These are phyloP conservation scores for Neoboletus magnificus DNA, from an alignment of 768 basidiomycete species.

Conservation along the genomic window DNA sequence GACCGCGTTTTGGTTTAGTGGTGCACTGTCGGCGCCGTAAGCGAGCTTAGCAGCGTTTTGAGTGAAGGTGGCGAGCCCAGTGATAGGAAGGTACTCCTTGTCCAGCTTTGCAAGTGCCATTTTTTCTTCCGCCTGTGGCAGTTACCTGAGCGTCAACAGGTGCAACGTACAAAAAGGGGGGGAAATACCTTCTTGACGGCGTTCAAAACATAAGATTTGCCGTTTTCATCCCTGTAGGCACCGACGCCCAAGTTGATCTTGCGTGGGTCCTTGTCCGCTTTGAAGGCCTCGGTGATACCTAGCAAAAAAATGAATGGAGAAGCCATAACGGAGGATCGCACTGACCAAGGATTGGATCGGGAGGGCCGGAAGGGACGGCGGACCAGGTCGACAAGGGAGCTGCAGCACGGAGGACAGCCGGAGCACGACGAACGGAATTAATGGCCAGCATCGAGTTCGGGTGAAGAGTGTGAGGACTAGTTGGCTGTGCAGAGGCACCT, in stretches of 20 bases:
- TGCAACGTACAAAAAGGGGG: not conserved
- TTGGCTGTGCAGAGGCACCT: not conserved
- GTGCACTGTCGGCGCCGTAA: conserved; percentile 78
- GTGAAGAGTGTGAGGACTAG: not conserved
- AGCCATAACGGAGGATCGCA: conserved; percentile 3
- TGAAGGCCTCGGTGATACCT: conserved; percentile 95
- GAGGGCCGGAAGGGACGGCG: conserved; percentile 80
- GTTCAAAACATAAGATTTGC: conserved; percentile 91
- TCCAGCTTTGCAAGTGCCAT: conserved; percentile 64
- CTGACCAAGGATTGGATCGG: conserved; percentile 89
- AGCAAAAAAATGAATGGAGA: conserved; percentile 11
- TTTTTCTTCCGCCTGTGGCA: conserved; percentile 68
- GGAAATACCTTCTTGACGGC: conserved; percentile 76
- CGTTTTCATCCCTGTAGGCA: conserved; percentile 89
- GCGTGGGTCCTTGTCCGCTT: conserved; percentile 85
- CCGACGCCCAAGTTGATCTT: conserved; percentile 99
- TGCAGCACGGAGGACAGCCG: conserved; percentile 35
- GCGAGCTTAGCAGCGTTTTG: conserved; percentile 85
- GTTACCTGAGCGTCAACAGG: not conserved
- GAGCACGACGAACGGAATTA: conserved; percentile 47
- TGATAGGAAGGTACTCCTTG: conserved; percentile 97
- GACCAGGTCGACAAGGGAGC: conserved; percentile 73
- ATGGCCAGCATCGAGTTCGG: conserved; percentile 40
- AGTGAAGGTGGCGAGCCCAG: conserved; percentile 84
- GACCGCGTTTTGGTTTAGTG: conserved; percentile 69